These are phyloP conservation scores for Glomus cerebriforme DNA, from an alignment of 192 early-diverging fungal genomes.

Conservation along the genomic window DNA sequence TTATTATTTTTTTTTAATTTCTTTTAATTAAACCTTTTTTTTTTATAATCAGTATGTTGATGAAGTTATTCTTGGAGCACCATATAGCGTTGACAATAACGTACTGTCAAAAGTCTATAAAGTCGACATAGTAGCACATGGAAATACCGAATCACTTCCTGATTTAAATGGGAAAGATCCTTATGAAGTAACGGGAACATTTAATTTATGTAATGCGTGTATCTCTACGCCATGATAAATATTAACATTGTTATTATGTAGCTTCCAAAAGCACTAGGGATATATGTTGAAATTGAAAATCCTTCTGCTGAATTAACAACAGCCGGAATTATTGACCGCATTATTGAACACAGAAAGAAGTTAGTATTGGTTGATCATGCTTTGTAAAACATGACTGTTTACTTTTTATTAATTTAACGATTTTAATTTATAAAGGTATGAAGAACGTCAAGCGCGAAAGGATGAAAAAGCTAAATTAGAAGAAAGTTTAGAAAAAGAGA, in stretches of 20 bases:
- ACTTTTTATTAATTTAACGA: background rate
- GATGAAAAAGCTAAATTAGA: constrained; percentile 69
- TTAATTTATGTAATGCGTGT: background rate
- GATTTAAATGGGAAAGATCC: constrained; percentile 82
- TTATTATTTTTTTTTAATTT: background rate
- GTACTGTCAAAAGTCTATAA: constrained; percentile 86
- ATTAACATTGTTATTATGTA: constrained; percentile 23
- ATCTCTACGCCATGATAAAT: background rate
- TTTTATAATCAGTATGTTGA: constrained; percentile 71
- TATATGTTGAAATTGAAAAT: constrained; percentile 81
- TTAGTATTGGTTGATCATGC: constrained; percentile 46
- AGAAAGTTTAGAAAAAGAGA: background rate
- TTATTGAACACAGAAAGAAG: constrained; percentile 82
- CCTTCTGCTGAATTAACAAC: constrained; percentile 79
- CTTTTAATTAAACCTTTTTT: background rate
- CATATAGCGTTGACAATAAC: constrained; percentile 84
- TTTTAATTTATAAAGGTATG: constrained; percentile 44
- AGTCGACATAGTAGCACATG: constrained; percentile 80
- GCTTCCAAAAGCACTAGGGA: constrained; percentile 76
- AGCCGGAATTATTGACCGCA: constrained; percentile 83
- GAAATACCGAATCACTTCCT: constrained; percentile 62
- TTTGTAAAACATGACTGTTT: background rate
- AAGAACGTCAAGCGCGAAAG: constrained; percentile 78
- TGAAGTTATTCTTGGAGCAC: constrained; percentile 92
- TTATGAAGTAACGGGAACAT: constrained; percentile 55